phyloP scores from a whole-genome alignment of 805 yeast genomes.

The Lipomyces lipofer region DNA sequence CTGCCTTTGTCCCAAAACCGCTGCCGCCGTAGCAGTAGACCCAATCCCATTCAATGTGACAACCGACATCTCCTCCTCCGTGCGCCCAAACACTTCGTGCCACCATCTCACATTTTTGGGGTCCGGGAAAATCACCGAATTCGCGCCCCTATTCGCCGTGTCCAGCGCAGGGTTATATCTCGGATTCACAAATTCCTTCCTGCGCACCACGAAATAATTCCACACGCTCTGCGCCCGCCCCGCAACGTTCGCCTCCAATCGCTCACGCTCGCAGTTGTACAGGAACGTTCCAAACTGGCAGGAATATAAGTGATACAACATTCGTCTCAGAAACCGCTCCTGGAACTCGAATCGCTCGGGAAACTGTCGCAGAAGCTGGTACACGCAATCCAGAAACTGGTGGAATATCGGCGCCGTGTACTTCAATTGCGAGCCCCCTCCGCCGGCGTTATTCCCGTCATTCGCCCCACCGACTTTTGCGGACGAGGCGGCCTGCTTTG shows the following conservation, averaged over 20 bases:
- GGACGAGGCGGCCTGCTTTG: conserved; percentile 35
- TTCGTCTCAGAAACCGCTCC: conserved; percentile 79
- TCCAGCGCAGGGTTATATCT: conserved; percentile 41
- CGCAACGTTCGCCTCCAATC: conserved; percentile 46
- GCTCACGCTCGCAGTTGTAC: conserved; percentile 70
- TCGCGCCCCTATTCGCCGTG: conserved; percentile 37
- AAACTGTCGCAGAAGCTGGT: conserved; percentile 70
- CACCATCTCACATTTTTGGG: conserved; percentile 75
- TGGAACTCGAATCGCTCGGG: conserved; percentile 81
- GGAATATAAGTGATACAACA: conserved; percentile 84
- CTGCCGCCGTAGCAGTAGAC: conserved; percentile 20
- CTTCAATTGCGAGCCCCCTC: conserved; percentile 40
- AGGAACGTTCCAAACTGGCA: conserved; percentile 94
- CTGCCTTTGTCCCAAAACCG: conserved; percentile 10
- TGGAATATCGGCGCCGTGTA: conserved; percentile 90
- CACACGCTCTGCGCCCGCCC: conserved; percentile 74
- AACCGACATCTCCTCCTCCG: conserved; percentile 63
- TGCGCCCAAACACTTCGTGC: conserved; percentile 79
- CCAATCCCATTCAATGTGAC: conserved; percentile 27
- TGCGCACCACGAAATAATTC: conserved; percentile 86
- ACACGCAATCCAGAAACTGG: conserved; percentile 87
- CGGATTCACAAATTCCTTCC: conserved; percentile 63
- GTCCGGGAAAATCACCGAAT: conserved; percentile 57
- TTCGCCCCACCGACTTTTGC: conserved; percentile 16
- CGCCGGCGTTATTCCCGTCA: conserved; percentile 1